Base-by-base conservation (phyloP, 148 eudicot genomes). In the Talinum fruticosum region DNA sequence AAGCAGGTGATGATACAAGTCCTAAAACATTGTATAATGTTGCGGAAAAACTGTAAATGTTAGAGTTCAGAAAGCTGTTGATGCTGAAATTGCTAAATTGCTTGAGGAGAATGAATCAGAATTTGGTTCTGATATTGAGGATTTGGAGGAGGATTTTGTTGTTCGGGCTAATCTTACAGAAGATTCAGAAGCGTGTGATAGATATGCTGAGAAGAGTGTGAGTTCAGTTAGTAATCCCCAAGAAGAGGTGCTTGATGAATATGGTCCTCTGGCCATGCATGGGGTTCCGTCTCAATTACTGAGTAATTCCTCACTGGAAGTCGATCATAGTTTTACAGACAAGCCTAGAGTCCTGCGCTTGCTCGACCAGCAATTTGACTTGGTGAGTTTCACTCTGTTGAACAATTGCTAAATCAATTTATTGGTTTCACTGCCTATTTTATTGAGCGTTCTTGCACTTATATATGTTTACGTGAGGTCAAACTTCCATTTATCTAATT, bases 141-240 rank as follows among this genome's bases (percentile, higher is more conserved):
- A 85, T 71, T 82, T 96, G 84, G 99, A 93, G 76, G 99, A 96
- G 81, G 99, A 96, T 84, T 96, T 96, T 82, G 92, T 96, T 54
- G 75, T 90, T 34, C 82, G 37, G 72, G 99, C 97, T 33, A 96
- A 96, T 80, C 76, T 89, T 79, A 79, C 85, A 29, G 97, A 77
- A 61, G 66, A 62, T 62, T 62, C 34, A 28, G 92, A 86, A 76
- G 35, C 75, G 32, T 85, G 72, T 32, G 86, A 83, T 68, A 76
- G 53, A 49, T 88, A 80, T 44, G 54, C 75, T 34, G 83, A 82
- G 73, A 71, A 78, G 66, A 75, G 83, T 75, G 76, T 77, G 54
- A 75, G 33, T 78, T 77, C 71, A 34, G 73, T 30, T 54, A 85
- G 82, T 33, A 82, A 75, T 38, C 70, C 85, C 33, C 76, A 69